Conservation (phyloP, 805 yeast genomes). For the Schizosaccharomyces cryophilus region DNA sequence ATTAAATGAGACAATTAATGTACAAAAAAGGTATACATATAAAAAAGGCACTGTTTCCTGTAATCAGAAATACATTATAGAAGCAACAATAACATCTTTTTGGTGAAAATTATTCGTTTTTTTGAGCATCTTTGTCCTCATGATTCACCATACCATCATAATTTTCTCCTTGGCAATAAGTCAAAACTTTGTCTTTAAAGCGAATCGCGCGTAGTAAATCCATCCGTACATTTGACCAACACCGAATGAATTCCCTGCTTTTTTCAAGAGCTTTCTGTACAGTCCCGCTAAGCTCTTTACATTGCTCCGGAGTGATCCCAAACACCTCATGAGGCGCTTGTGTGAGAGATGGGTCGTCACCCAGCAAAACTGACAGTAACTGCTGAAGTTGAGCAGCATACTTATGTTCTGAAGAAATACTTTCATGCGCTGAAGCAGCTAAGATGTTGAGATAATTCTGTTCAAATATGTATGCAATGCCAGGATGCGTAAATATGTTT, state of each 20-base stretch:
- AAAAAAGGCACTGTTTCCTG: too few species aligned
- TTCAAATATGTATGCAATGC: background rate
- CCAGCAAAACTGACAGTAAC: slow-evolving; percentile 54
- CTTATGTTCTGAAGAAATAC: slow-evolving; percentile 60
- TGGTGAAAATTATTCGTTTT: too few species aligned
- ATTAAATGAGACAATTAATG: too few species aligned
- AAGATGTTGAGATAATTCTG: slow-evolving; percentile 30
- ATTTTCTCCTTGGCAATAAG: slow-evolving; percentile 1
- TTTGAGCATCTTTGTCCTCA: too few species aligned
- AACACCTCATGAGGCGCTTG: background rate
- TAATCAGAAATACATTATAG: too few species aligned
- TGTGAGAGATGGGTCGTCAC: slow-evolving; percentile 44
- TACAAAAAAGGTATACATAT: too few species aligned
- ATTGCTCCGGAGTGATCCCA: background rate
- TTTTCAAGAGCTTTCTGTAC: background rate
- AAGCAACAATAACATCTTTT: too few species aligned
- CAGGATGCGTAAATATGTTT: background rate
- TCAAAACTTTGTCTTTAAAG: background rate
- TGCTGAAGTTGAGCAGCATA: slow-evolving; percentile 47
- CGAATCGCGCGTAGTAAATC: background rate
- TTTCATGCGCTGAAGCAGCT: slow-evolving; percentile 48
- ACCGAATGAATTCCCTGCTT: background rate
- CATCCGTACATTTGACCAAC: background rate
- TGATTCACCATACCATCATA: background rate
- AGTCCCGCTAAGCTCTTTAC: background rate